A percentile compares a stretch with the other conserved stretches of the same genome.
Evolutionary conservation across 1,284 basidiomycete species (phyloP).

Genomic region (Polyporus tsugae): DNA sequence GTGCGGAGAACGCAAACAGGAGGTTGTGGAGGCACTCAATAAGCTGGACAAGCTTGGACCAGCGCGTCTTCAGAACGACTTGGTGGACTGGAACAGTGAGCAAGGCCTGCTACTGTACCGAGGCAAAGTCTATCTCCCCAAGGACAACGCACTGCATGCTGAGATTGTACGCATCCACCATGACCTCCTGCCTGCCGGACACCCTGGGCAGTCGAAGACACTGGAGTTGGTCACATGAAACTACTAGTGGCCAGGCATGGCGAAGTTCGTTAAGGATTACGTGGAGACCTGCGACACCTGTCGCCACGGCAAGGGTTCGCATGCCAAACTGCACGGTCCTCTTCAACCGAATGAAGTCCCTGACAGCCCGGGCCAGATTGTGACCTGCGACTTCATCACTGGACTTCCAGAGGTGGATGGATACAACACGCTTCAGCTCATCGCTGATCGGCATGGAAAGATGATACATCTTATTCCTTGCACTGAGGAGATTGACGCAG

Average conservation of each 20-base stretch:
- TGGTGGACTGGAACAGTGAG: background rate
- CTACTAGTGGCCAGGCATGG: constrained; percentile 37
- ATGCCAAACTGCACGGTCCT: constrained; percentile 7
- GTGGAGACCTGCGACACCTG: constrained; percentile 49
- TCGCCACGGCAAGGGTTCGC: constrained; percentile 46
- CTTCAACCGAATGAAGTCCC: constrained; percentile 19
- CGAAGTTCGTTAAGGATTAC: constrained; percentile 41
- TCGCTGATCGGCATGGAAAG: too few species aligned
- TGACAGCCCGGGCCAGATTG: constrained; percentile 17
- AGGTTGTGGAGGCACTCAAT: background rate
- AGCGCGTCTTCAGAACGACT: background rate
- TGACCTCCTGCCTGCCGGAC: background rate
- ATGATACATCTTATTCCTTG: constrained; percentile 22
- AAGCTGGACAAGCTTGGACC: background rate
- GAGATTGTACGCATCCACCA: constrained; percentile 3
- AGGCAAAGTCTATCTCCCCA: constrained; percentile 35
- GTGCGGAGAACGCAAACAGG: too few species aligned
- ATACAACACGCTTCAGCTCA: too few species aligned
- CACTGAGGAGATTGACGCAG: constrained; percentile 17
- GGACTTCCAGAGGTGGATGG: constrained; percentile 39
- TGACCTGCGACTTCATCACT: constrained; percentile 48
- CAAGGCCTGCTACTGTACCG: constrained; percentile 45
- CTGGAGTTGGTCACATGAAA: background rate
- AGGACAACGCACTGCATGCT: background rate
- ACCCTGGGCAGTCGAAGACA: constrained; percentile 2